Evolutionary conservation across 495 filamentous ascomycete species (phyloP).

Genomic region (Daldinia childiae): DNA sequence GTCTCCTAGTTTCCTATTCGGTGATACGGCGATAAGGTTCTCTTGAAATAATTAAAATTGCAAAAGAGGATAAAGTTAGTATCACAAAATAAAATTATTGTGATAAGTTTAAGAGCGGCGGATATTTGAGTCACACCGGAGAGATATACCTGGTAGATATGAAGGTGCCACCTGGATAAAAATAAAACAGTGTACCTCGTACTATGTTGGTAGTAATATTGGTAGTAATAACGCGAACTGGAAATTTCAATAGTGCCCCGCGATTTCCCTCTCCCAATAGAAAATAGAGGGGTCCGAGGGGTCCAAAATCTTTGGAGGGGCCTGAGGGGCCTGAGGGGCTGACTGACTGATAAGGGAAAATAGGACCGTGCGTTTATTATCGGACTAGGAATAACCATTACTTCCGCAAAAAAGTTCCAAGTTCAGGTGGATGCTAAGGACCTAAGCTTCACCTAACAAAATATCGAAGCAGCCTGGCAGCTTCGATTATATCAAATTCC

Average conservation of each 20-base stretch:
- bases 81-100: not conserved
- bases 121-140: slow-evolving; percentile 31
- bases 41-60: not conserved
- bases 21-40: not conserved
- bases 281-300: slow-evolving; percentile 33
- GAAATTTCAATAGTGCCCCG: slow-evolving; percentile 36
- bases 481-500: slow-evolving; percentile 4
- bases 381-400: slow-evolving; percentile 38
- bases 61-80: not conserved
- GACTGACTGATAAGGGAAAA: slow-evolving; percentile 29
- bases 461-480: slow-evolving; percentile 36
- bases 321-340: slow-evolving; percentile 8
- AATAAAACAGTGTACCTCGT: slow-evolving; percentile 7
- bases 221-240: slow-evolving; percentile 14
- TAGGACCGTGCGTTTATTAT: slow-evolving; percentile 36
- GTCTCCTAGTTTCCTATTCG: not conserved
- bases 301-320: slow-evolving; percentile 17
- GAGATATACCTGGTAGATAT: not conserved
- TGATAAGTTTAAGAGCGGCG: not conserved
- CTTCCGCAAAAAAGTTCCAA: slow-evolving; percentile 48
- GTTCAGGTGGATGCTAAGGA: not conserved
- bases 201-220: slow-evolving; percentile 11
- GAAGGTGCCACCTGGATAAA: slow-evolving; percentile 22
- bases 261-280: slow-evolving; percentile 30
- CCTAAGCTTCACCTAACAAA: slow-evolving; percentile 39